Base-by-base conservation (phyloP, 2,329 filamentous ascomycete species). In the Nakataea oryzae region DNA sequence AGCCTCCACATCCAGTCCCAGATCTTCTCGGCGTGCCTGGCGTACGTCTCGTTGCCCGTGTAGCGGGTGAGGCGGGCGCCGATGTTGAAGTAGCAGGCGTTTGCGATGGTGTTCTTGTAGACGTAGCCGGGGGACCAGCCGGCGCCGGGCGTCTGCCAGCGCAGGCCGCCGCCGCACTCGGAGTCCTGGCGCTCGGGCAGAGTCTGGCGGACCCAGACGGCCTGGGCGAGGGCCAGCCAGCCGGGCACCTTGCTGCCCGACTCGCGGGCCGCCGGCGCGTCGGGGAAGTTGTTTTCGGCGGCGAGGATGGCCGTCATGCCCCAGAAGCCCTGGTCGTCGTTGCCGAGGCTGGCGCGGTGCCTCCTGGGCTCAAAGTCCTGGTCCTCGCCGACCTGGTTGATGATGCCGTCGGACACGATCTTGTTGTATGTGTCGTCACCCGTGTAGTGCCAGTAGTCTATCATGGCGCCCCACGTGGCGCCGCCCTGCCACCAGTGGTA, bases 141-240 rank as follows among this genome's bases (percentile, higher is more conserved):
- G 66, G 87, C 86, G 1, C 82, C 78, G 64, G 86, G 90, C 61
- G 93, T 87, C 76, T 95, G 90, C 88, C 89, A 92, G 68, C 88
- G 80, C 66, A 93, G 70, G 13, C 89, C 90, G 66, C 89, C 89
- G 50, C 79, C 78, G 69, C 90, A 93, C 0, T 78, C 71, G 7
- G 79, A 81, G 69, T 91, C 87, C 76, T 89, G 89, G 55, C 87
- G 75, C 57, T 74, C 66, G 1, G 77, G 74, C 26, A 69, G 71
- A 0, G 83, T 85, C 63, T 82, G 79, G 0, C 83, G 83, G 67
- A 89, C 86, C 70, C 83, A 93, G 3, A 90, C 87, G 59, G 84
- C 87, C 71, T 90, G 84, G 1, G 86, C 87, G 9, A 92, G 78
- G 1, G 86, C 80, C 21, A 88, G 75, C 81, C 86, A 89, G 64